These are phyloP conservation scores for Hymenotorrendiella dingleyae DNA, from an alignment of 2,329 filamentous ascomycete species.

Conservation along the genomic window DNA sequence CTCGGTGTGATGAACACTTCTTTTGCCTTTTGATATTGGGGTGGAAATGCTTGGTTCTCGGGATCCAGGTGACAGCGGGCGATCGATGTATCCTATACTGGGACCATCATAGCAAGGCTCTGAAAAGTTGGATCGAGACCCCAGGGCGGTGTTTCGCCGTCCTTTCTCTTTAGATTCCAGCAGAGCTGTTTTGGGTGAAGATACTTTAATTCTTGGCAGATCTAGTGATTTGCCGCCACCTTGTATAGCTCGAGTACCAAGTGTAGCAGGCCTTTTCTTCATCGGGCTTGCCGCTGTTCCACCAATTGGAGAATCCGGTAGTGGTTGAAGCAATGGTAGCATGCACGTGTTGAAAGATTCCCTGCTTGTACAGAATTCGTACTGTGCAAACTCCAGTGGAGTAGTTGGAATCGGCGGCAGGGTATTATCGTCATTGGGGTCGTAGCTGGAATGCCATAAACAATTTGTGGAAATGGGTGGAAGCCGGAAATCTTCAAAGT, in stretches of 20 bases:
- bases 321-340: constrained; percentile 15
- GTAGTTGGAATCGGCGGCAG: constrained; percentile 2
- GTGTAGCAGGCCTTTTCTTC: neutral
- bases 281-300: constrained; percentile 12
- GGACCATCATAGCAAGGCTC: constrained; percentile 6
- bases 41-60: too few species aligned
- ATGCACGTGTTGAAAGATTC: constrained; percentile 17
- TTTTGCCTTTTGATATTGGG: too few species aligned
- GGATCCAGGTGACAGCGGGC: constrained; percentile 1
- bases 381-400: constrained; percentile 7
- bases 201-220: constrained; percentile 3
- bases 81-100: neutral
- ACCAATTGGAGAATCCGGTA: constrained; percentile 20
- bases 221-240: neutral
- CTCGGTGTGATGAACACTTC: too few species aligned
- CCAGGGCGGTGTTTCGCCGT: neutral
- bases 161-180: neutral
- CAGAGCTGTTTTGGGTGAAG: constrained; percentile 1
- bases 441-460: neutral
- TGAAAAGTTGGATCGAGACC: constrained; percentile 6
- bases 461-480: neutral
- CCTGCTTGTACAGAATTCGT: constrained; percentile 1
- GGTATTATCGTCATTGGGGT: too few species aligned
- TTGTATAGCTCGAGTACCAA: constrained; percentile 1
- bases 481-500: neutral